Conservation (phyloP, 176 grass and related monocot genomes). For the Aegilops bicornis region DNA sequence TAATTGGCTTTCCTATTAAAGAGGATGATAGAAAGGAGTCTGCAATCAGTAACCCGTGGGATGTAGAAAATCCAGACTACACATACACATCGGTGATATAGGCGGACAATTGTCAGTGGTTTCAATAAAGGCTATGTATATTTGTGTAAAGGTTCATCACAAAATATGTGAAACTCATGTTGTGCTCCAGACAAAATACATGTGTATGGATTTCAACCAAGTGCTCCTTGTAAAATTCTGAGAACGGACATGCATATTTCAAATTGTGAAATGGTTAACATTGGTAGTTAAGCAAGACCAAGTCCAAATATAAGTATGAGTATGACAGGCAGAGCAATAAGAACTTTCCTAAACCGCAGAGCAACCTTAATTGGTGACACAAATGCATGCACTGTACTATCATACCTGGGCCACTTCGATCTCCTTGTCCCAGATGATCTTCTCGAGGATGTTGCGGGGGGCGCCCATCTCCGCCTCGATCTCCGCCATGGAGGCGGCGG, state of each 20-base stretch:
- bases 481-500: conserved; percentile 22
- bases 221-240: neutral
- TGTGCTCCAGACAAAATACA: neutral
- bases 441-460: conserved; percentile 78
- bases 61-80: neutral
- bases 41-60: too few species aligned
- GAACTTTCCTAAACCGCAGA: too few species aligned
- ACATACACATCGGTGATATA: neutral
- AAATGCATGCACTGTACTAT: too few species aligned
- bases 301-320: neutral
- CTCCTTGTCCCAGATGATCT: conserved; percentile 96
- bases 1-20: neutral
- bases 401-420: conserved; percentile 72
- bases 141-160: neutral
- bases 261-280: neutral
- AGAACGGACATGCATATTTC: neutral
- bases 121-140: too few species aligned
- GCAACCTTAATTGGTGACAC: too few species aligned
- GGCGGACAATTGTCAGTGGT: neutral
- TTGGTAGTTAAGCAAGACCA: neutral
- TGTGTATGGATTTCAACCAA: neutral
- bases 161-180: neutral
- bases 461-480: conserved; percentile 36
- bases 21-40: neutral
- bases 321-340: neutral